Base-by-base conservation (phyloP, 1,284 basidiomycete species). In the Takashimella tepidaria region DNA sequence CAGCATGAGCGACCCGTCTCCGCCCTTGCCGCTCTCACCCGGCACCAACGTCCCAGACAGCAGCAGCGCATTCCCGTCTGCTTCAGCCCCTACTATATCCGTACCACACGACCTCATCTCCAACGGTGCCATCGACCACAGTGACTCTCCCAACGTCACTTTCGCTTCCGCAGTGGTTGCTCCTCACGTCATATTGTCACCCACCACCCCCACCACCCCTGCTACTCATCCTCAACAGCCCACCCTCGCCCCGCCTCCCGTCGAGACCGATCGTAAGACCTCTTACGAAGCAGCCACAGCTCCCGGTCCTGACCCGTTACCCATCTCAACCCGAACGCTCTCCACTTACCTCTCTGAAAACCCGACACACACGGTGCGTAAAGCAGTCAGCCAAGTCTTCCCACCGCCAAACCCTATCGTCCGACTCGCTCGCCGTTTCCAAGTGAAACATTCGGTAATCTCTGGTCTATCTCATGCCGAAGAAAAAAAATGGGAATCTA, bases 371-470 rank as follows among this genome's bases (percentile, higher is more conserved):
- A 51, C 69, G 0, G 72, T 62, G 42, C 45, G 45, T 8, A 62
- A 62, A 41, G 73, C 73, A 1, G 70, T 72, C 44, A 44, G 55
- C 1, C 60, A 51, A n/a, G 56, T 62, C 19, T 75, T 72, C 50
- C 73, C 73, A 0, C 55, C 61, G 22, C 62, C 68, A 4, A 72
- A 74, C 45, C 68, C 72, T 2, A 10, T 76, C 37, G 47, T 59
- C 3, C 61, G 73, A 6, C 60, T 75, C 13, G 21, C 65, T 6
- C 51, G 57, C 23, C 60, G 72, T 2, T 72, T 75, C 63, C 61
- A 58, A 26, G 70, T 72, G 43, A 72, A 74, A 48, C 74, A 76
- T 51, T 69, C 67, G 24, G 71, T 75, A 6, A 75, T 76, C 42
- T 57, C 63, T 37, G 74, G 74, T 8, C 53, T 75, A 56, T 70